Evolutionary conservation across 148 eudicot genomes (phyloP), one percentile per base, ranked within the genome.

Genomic region (Rhododendron henanense): DNA sequence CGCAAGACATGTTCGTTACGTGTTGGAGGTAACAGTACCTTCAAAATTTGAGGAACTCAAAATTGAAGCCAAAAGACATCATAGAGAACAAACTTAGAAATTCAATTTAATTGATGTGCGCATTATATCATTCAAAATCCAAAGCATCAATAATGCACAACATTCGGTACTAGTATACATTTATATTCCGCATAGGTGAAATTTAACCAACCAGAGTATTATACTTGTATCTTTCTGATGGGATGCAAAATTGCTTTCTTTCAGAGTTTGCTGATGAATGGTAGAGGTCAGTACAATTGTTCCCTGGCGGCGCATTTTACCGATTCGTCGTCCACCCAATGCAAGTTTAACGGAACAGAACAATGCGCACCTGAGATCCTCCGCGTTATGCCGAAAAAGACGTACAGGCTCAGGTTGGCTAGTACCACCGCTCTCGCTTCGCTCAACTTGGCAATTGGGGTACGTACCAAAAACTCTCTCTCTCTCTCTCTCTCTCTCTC

Each of bases 221-320:
- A 15, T 16, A 18, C 21, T 55, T 16, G 3, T 2, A 16, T 59
- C 18, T 18, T 55, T 55, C 28, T 67, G 73, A 76, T 19, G 45
- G 79, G 25, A 37, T 37, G 21, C 14, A 74, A 5, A 48, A 61
- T 11, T 16, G 1, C 23, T 81, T 35, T 28, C 71, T 45, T 28
- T 47, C 86, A 96, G 98, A 90, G 88, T n/a, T 78, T 96, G 90
- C 79, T 96, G 85, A 87, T 96, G 2, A 96, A 96, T 65, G 98
- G 98, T 18, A 93, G 96, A 91, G 98, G 98, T 10, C 98, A 94
- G 73, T 94, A 78, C 87, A 94, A 93, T 84, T 96, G 96, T 86
- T 93, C 98, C 0, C 59, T 96, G 37, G 91, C 92, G 10, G 94
- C 98, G 48, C 88, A 87, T 2, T 90, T 85, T 65, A 89, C 84